These are phyloP conservation scores for Vitis labrusca DNA, from an alignment of 164 flowering plant species.

Conservation along the genomic window DNA sequence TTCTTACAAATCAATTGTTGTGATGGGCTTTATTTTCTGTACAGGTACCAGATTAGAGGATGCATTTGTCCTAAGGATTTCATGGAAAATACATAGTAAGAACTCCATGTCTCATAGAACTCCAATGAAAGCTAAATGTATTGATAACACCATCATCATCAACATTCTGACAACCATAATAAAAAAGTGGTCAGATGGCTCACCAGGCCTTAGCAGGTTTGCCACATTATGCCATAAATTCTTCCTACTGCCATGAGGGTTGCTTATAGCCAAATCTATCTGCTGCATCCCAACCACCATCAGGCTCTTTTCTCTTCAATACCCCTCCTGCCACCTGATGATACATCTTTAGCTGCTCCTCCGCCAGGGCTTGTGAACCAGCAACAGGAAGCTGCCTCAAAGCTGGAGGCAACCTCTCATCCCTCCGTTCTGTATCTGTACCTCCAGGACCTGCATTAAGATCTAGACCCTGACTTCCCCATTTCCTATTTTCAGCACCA, in stretches of 20 bases:
- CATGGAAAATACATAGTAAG: too few species aligned
- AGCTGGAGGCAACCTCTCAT: constrained; percentile 42
- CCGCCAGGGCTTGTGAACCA: constrained; percentile 54
- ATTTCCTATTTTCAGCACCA: constrained; percentile 55
- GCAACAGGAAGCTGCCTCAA: constrained; percentile 56
- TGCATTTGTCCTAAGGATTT: too few species aligned
- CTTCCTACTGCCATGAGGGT: constrained; percentile 56
- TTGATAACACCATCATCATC: too few species aligned
- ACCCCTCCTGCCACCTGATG: constrained; percentile 56
- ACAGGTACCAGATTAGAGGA: too few species aligned
- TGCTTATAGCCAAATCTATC: constrained; percentile 49
- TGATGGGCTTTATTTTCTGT: too few species aligned
- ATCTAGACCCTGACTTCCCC: constrained; percentile 75
- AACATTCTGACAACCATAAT: too few species aligned
- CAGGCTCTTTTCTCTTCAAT: constrained; percentile 59
- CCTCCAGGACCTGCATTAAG: constrained; percentile 85
- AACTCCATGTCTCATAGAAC: constrained; percentile 4
- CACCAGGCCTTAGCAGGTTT: constrained; percentile 21
- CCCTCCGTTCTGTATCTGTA: constrained; percentile 60
- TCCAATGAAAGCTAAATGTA: constrained; percentile 6
- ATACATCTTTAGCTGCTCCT: constrained; percentile 65
- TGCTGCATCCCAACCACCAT: constrained; percentile 50
- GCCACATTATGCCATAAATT: constrained; percentile 10
- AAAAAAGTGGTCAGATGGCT: constrained; percentile 7
- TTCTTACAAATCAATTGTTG: too few species aligned